These are phyloP conservation scores for Crithidia sp. DNA, from an alignment of 208 protist genomes.

Conservation along the genomic window DNA sequence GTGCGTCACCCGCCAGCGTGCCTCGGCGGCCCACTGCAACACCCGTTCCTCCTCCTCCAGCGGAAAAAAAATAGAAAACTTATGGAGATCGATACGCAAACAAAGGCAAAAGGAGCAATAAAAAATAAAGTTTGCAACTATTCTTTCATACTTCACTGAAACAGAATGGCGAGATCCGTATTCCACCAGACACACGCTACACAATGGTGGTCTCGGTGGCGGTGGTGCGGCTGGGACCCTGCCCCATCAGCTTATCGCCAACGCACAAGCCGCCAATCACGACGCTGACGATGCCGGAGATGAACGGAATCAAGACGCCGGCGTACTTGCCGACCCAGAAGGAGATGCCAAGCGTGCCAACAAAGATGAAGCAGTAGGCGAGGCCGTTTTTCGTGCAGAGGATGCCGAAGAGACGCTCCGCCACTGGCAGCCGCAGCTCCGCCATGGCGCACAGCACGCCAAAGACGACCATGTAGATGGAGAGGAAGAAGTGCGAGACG, in stretches of 20 bases:
- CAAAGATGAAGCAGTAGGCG: slow-evolving; percentile 54
- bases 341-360: slow-evolving; percentile 55
- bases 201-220: slow-evolving; percentile 24
- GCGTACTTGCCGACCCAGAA: slow-evolving; percentile 39
- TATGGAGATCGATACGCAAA: slow-evolving; percentile 10
- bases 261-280: slow-evolving; percentile 36
- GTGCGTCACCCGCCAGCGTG: no score
- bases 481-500: slow-evolving; percentile 35
- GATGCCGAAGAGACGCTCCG: slow-evolving; percentile 40
- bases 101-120: slow-evolving; percentile 2
- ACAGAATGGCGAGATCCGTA: no score
- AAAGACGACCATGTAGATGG: slow-evolving; percentile 50
- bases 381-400: slow-evolving; percentile 39
- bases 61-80: no score
- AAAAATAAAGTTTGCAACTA: background rate
- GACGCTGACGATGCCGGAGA: slow-evolving; percentile 40
- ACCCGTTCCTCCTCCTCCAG: no score
- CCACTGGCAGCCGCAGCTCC: slow-evolving; percentile 38
- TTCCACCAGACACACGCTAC: background rate
- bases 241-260: slow-evolving; percentile 24
- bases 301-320: slow-evolving; percentile 45
- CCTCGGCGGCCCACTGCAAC: no score
- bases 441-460: slow-evolving; percentile 36
- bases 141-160: no score
- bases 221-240: slow-evolving; percentile 7